A percentile compares a stretch with the other conserved stretches of the same genome.
phyloP scores from a whole-genome alignment of 1,139 yeast species.

The Hansenula lynferdii region DNA sequence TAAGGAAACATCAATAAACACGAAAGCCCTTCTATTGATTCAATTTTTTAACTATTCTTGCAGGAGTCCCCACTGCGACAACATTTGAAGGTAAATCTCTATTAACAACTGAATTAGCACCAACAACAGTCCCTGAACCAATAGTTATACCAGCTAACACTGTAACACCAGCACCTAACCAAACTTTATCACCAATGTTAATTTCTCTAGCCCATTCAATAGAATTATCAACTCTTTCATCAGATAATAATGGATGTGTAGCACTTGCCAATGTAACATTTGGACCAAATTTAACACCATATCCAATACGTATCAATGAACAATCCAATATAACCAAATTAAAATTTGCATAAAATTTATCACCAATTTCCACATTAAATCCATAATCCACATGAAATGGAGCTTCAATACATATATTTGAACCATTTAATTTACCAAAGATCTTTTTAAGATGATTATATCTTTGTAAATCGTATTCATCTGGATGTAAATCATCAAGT shows the following conservation, averaged over 20 bases:
- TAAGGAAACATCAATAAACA: constrained; percentile 3
- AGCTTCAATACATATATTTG: constrained; percentile 39
- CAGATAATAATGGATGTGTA: constrained; percentile 55
- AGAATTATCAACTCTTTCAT: constrained; percentile 33
- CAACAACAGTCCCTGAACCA: constrained; percentile 60
- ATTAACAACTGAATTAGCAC: constrained; percentile 63
- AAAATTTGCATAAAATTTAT: constrained; percentile 49
- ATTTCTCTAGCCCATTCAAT: constrained; percentile 54
- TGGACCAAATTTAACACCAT: constrained; percentile 58
- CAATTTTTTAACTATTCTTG: constrained; percentile 36
- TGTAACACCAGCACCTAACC: constrained; percentile 56
- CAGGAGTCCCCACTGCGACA: constrained; percentile 61
- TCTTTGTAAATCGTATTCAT: constrained; percentile 33
- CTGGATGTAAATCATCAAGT: constrained; percentile 33
- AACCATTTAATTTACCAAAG: constrained; percentile 39
- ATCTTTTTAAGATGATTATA: constrained; percentile 31
- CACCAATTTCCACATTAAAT: constrained; percentile 45
- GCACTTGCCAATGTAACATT: constrained; percentile 58
- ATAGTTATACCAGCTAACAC: constrained; percentile 64
- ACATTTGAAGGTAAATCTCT: constrained; percentile 47
- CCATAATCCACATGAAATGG: constrained; percentile 60
- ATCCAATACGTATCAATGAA: constrained; percentile 57
- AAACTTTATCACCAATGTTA: constrained; percentile 55
- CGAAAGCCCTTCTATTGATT: not conserved
- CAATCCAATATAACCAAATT: constrained; percentile 56